Evolutionary conservation across 352 stramenopile genomes (phyloP).

Genomic region (Phytophthora kernoviae): DNA sequence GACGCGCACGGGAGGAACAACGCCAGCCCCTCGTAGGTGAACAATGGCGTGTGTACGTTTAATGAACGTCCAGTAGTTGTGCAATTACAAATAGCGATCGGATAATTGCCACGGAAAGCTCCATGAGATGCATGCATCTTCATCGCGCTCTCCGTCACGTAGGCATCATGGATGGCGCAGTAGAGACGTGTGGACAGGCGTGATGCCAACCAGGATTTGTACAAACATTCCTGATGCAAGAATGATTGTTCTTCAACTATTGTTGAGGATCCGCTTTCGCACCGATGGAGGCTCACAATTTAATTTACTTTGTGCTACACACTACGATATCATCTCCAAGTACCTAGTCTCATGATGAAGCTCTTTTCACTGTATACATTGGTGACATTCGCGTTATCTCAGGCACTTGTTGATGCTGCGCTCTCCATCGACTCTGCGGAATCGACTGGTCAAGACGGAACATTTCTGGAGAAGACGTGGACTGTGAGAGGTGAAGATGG

Average conservation of each 20-base stretch:
- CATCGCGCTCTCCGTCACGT: too few species aligned
- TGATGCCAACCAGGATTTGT: too few species aligned
- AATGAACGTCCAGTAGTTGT: not conserved
- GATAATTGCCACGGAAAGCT: not conserved
- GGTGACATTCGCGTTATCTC: constrained; percentile 8
- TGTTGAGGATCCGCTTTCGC: constrained; percentile 14
- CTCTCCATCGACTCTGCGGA: constrained; percentile 20
- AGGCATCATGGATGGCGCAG: constrained; percentile 1
- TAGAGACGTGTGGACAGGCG: constrained; percentile 10
- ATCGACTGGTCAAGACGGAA: constrained; percentile 4
- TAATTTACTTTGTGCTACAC: constrained; percentile 18
- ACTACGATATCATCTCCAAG: not conserved
- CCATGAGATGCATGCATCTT: too few species aligned
- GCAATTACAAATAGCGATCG: constrained; percentile 5
- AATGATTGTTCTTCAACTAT: constrained; percentile 29
- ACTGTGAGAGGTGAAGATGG: constrained; percentile 20
- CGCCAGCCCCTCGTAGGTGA: constrained; percentile 16
- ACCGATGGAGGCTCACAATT: constrained; percentile 17
- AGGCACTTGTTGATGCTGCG: constrained; percentile 3
- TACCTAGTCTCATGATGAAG: constrained; percentile 10
- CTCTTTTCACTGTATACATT: constrained; percentile 3
- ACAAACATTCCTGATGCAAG: not conserved
- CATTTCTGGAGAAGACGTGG: constrained; percentile 39
- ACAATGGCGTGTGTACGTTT: constrained; percentile 18
- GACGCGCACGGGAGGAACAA: constrained; percentile 22